These are phyloP conservation scores for Ophiostoma fasciatum DNA, from an alignment of 2,329 filamentous ascomycete genomes.

Conservation along the genomic window DNA sequence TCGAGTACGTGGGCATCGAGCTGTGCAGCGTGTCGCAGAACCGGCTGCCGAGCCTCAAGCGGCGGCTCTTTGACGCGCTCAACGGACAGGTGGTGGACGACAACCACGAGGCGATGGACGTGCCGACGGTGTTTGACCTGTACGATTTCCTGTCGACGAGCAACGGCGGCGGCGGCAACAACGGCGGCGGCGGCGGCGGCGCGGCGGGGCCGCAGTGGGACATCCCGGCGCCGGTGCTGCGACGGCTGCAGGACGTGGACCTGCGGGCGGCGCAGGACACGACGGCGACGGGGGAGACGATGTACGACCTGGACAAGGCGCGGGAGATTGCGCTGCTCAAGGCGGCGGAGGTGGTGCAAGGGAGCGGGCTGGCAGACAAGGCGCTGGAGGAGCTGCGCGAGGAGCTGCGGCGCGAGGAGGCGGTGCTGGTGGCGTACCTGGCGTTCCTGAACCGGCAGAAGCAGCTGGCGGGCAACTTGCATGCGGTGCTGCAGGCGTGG, in stretches of 20 bases:
- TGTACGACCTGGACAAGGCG: slow-evolving; percentile 58
- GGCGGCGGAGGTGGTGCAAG: slow-evolving; percentile 41
- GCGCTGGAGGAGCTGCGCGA: slow-evolving; percentile 26
- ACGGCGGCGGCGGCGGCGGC: too few species aligned
- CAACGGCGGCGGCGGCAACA: slow-evolving; percentile 29
- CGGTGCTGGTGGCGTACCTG: slow-evolving; percentile 44
- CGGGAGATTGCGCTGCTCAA: slow-evolving; percentile 60
- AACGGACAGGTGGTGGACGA: slow-evolving; percentile 58
- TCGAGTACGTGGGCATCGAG: slow-evolving; percentile 78
- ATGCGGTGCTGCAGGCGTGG: slow-evolving; percentile 68
- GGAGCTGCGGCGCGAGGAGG: slow-evolving; percentile 42
- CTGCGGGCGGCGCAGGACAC: slow-evolving; percentile 48
- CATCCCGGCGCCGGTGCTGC: slow-evolving; percentile 35
- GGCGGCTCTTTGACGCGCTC: slow-evolving; percentile 56
- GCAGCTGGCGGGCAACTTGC: slow-evolving; percentile 40
- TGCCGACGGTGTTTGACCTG: slow-evolving; percentile 74
- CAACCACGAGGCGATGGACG: slow-evolving; percentile 48
- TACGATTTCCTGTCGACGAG: slow-evolving; percentile 67
- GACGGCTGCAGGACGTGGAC: slow-evolving; percentile 51
- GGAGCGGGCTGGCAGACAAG: neutral
- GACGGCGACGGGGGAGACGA: slow-evolving; percentile 33
- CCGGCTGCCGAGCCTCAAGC: slow-evolving; percentile 54
- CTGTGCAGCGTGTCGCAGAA: slow-evolving; percentile 63
- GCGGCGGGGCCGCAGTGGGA: too few species aligned
- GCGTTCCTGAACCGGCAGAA: slow-evolving; percentile 47